These are phyloP conservation scores for Ganoderma leucocontextum DNA, from an alignment of 1,284 basidiomycete species.

Conservation along the genomic window DNA sequence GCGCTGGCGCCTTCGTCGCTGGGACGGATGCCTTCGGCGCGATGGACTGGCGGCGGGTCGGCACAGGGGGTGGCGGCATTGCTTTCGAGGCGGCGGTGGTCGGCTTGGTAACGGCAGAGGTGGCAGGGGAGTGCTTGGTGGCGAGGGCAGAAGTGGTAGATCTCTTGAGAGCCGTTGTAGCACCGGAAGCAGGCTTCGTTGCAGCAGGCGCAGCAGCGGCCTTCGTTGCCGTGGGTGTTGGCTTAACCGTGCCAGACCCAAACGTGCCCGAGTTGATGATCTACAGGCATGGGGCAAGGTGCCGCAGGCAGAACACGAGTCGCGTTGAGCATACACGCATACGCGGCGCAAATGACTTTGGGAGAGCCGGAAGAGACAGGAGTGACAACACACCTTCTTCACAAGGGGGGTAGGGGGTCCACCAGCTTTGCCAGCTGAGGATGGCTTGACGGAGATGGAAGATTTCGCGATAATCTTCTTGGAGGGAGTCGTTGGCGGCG, in stretches of 20 bases:
- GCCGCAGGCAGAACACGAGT: slow-evolving; percentile 13
- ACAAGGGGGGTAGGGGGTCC: slow-evolving; percentile 61
- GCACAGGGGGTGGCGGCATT: slow-evolving; percentile 34
- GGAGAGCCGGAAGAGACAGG: slow-evolving; percentile 4
- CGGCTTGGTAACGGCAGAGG: slow-evolving; percentile 43
- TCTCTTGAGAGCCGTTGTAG: slow-evolving; percentile 57
- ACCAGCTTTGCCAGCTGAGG: slow-evolving; percentile 47
- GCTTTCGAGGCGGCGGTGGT: slow-evolving; percentile 47
- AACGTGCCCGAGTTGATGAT: slow-evolving; percentile 74
- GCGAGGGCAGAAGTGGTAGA: slow-evolving; percentile 49
- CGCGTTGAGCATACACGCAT: slow-evolving; percentile 17
- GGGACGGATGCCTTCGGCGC: slow-evolving; percentile 52
- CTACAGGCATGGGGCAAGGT: slow-evolving; percentile 45
- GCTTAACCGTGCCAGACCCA: slow-evolving; percentile 64
- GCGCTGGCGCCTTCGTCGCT: slow-evolving; percentile 51
- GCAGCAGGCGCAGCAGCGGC: slow-evolving; percentile 49
- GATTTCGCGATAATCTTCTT: slow-evolving; percentile 41
- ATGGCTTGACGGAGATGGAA: slow-evolving; percentile 47
- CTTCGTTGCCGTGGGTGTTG: slow-evolving; percentile 49
- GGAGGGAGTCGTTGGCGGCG: slow-evolving; percentile 36
- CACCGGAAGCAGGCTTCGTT: slow-evolving; percentile 43
- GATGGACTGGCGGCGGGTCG: slow-evolving; percentile 38
- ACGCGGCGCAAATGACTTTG: slow-evolving; percentile 2
- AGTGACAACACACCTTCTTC: slow-evolving; percentile 63
- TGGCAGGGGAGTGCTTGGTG: slow-evolving; percentile 47